phyloP scores from a whole-genome alignment of 768 basidiomycete genomes.

The Termitomyces sp. region DNA sequence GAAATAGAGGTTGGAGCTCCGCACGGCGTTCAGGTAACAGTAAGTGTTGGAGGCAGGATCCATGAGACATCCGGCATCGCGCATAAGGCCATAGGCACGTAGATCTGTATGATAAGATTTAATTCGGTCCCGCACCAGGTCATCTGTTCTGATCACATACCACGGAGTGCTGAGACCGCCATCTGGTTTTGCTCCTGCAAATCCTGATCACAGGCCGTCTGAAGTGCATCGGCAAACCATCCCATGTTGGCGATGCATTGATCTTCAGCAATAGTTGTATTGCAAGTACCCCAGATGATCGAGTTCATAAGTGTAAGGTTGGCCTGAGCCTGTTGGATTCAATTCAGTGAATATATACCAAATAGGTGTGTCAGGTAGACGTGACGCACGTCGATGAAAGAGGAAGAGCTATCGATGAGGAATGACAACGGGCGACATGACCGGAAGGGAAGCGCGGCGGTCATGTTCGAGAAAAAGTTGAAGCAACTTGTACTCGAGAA shows the following conservation, averaged over 20 bases:
- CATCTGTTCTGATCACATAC: slow-evolving; percentile 30
- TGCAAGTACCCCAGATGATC: slow-evolving; percentile 79
- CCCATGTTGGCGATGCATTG: slow-evolving; percentile 68
- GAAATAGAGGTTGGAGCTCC: slow-evolving; percentile 55
- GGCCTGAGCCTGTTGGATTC: slow-evolving; percentile 48
- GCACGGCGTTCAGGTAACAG: slow-evolving; percentile 69
- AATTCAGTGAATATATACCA: background rate
- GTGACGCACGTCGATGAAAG: slow-evolving; percentile 50
- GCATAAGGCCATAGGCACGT: slow-evolving; percentile 59
- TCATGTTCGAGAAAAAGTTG: slow-evolving; percentile 76
- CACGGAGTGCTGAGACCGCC: slow-evolving; percentile 50
- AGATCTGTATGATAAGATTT: slow-evolving; percentile 40
- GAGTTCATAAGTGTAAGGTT: slow-evolving; percentile 62
- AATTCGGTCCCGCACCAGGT: background rate
- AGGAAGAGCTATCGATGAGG: slow-evolving; percentile 49
- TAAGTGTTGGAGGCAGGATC: slow-evolving; percentile 60
- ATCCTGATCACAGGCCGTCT: slow-evolving; percentile 53
- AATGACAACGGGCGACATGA: slow-evolving; percentile 76
- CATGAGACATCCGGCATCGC: slow-evolving; percentile 53
- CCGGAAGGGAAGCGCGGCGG: slow-evolving; percentile 53
- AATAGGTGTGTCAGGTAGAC: background rate
- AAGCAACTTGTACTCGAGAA: slow-evolving; percentile 65
- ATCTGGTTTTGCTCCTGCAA: slow-evolving; percentile 46
- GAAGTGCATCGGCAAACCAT: slow-evolving; percentile 51
- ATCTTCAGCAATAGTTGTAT: slow-evolving; percentile 42